Conservation (phyloP, 345 rosid species). For the Citrus trifoliata region DNA sequence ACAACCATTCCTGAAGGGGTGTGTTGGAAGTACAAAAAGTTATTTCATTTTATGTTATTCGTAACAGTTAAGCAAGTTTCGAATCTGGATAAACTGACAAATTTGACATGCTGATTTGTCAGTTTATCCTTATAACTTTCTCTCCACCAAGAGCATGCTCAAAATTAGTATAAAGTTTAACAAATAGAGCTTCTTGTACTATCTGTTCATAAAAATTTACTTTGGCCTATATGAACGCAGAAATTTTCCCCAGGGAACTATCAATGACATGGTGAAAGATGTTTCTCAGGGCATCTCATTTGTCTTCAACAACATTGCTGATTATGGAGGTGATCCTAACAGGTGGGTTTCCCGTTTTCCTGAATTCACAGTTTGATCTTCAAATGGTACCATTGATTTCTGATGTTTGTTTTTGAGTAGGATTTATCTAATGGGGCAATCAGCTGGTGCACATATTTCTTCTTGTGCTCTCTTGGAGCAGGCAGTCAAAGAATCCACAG, state of each 20-base stretch:
- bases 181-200: background rate
- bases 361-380: background rate
- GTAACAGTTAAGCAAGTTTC: background rate
- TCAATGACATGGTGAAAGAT: constrained; percentile 87
- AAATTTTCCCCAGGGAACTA: constrained; percentile 96
- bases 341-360: constrained; percentile 35
- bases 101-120: background rate
- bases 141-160: background rate
- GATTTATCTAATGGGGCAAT: constrained; percentile 95
- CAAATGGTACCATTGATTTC: constrained; percentile 17
- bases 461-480: constrained; percentile 88
- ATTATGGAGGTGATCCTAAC: constrained; percentile 90
- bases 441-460: constrained; percentile 98
- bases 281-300: constrained; percentile 80
- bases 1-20: background rate
- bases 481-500: constrained; percentile 73
- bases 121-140: background rate
- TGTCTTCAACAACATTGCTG: constrained; percentile 66
- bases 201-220: background rate
- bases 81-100: background rate
- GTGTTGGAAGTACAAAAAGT: background rate
- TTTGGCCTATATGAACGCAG: constrained; percentile 36
- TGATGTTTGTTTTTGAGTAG: constrained; percentile 37
- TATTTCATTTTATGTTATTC: background rate
- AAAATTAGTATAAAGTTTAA: background rate